These are phyloP conservation scores for Acanthamoeba castellanii DNA, from an alignment of 208 protist species.

Conservation along the genomic window DNA sequence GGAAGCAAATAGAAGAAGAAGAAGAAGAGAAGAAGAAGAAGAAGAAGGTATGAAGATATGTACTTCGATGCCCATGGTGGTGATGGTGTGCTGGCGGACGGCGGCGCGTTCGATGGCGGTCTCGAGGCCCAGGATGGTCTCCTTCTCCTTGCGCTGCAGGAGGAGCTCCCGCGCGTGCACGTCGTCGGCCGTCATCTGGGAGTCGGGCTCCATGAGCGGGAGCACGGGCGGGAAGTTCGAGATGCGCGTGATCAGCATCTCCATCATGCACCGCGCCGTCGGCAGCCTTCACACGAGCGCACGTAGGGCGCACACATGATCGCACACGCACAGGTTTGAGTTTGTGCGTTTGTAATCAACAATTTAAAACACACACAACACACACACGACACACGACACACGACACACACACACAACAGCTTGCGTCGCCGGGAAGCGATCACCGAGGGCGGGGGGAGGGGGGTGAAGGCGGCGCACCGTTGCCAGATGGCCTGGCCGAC, in stretches of 20 bases:
- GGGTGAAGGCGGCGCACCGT: not conserved
- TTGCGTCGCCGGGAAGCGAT: no score
- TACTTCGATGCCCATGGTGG: constrained; percentile 1
- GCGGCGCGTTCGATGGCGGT: constrained; percentile 16
- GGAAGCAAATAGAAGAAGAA: not conserved
- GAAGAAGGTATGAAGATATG: not conserved
- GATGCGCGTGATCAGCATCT: constrained; percentile 70
- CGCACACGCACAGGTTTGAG: no score
- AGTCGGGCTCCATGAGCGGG: constrained; percentile 17
- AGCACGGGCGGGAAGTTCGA: constrained; percentile 60
- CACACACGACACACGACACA: no score
- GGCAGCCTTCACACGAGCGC: no score
- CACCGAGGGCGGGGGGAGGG: no score
- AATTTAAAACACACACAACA: no score
- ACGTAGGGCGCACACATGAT: no score
- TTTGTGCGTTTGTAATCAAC: no score
- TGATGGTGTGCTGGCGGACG: not conserved
- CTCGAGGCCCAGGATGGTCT: constrained; percentile 8
- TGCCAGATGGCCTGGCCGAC: constrained; percentile 64
- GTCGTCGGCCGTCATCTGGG: not conserved
- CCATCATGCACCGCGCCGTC: constrained; percentile 52
- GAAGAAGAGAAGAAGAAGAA: not conserved
- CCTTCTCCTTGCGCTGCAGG: constrained; percentile 11
- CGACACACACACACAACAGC: not conserved
- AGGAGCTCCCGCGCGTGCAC: constrained; percentile 12